phyloP scores from a whole-genome alignment of 305 asterid species.

The Petunia hybrid region DNA sequence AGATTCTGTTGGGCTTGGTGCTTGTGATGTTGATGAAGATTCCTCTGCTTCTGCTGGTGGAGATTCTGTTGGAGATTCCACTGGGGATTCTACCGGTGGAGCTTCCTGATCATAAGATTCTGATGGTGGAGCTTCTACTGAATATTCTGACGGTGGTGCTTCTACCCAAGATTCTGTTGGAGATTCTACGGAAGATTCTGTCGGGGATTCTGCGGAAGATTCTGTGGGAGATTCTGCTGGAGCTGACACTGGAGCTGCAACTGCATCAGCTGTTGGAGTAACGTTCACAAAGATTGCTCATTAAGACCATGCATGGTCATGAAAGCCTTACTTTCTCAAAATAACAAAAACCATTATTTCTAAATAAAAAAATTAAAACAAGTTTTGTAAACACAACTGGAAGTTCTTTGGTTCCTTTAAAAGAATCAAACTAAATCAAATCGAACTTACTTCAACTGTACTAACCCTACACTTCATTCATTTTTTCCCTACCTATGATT shows the following conservation, averaged over 20 bases:
- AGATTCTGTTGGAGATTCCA: background rate
- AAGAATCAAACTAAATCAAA: too few relatives aligned
- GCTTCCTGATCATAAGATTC: background rate
- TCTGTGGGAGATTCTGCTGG: background rate
- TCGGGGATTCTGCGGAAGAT: background rate
- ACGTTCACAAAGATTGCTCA: background rate
- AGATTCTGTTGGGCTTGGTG: constrained; percentile 27
- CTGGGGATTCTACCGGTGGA: background rate
- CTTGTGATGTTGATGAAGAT: background rate
- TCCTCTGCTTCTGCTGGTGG: constrained; percentile 22
- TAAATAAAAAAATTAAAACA: too few relatives aligned
- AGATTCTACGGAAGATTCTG: background rate
- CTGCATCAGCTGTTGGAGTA: constrained; percentile 24
- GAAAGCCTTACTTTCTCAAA: too few relatives aligned
- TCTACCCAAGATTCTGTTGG: background rate
- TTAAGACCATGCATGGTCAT: too few relatives aligned
- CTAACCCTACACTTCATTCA: too few relatives aligned
- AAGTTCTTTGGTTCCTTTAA: too few relatives aligned
- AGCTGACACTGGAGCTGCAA: constrained; percentile 1
- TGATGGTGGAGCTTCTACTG: background rate
- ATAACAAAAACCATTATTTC: too few relatives aligned
- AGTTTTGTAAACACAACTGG: too few relatives aligned
- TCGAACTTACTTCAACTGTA: too few relatives aligned
- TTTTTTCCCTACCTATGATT: too few relatives aligned
- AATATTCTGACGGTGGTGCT: too few relatives aligned